Percentiles rank a stretch among this genome's conserved stretches.
These are phyloP conservation scores for Ceratonia siliqua DNA, from an alignment of 306 rosid species.

Conservation along the genomic window DNA sequence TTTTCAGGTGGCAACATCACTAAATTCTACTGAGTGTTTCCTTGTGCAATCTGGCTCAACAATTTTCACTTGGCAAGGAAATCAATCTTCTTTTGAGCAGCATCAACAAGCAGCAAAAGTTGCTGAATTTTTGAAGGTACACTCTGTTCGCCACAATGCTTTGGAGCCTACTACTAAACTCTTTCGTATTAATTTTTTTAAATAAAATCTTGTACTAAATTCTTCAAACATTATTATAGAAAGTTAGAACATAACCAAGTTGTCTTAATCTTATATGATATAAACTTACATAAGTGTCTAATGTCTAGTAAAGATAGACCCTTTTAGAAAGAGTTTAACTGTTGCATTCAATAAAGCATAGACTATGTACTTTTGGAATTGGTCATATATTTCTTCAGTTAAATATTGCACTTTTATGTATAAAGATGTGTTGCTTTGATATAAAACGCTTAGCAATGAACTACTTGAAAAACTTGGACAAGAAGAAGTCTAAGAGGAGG, in stretches of 20 bases:
- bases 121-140: conserved; percentile 85
- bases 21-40: conserved; percentile 81
- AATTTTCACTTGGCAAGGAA: conserved; percentile 84
- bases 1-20: conserved; percentile 83
- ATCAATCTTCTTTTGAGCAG: conserved; percentile 77
- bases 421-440: conserved; percentile 5
- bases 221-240: conserved; percentile 14
- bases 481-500: too few relatives aligned
- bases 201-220: not conserved
- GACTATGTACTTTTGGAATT: not conserved
- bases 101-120: conserved; percentile 86
- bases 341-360: not conserved
- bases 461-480: too few relatives aligned
- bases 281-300: conserved; percentile 1
- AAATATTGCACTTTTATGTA: not conserved
- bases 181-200: not conserved
- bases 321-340: conserved; percentile 1
- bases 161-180: not conserved
- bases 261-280: conserved; percentile 11
- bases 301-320: not conserved
- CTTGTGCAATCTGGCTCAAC: conserved; percentile 85
- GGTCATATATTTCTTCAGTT: not conserved
- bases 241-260: conserved; percentile 11
- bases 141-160: conserved; percentile 10
- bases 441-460: too few relatives aligned